These are phyloP conservation scores for Naumovozyma baii DNA, from an alignment of 805 yeast genomes.

Conservation along the genomic window DNA sequence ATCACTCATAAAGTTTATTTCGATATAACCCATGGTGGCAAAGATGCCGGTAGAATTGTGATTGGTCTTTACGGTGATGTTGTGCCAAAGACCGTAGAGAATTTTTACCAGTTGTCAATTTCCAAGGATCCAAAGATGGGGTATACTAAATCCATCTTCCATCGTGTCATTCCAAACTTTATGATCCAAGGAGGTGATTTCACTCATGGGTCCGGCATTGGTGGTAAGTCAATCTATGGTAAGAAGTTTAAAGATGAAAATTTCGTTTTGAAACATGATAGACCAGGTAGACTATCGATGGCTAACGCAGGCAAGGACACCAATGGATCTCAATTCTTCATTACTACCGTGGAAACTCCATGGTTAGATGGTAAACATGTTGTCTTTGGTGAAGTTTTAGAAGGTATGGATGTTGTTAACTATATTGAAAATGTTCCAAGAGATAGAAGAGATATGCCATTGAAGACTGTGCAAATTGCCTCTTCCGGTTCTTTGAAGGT, in stretches of 20 bases:
- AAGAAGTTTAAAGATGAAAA: slow-evolving; percentile 59
- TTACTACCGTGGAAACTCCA: slow-evolving; percentile 69
- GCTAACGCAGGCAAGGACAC: slow-evolving; percentile 73
- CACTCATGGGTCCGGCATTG: slow-evolving; percentile 58
- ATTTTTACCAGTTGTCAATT: slow-evolving; percentile 69
- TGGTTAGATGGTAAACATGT: slow-evolving; percentile 96
- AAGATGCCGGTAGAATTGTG: slow-evolving; percentile 68
- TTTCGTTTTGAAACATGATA: slow-evolving; percentile 56
- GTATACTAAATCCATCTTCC: slow-evolving; percentile 56
- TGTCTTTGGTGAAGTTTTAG: slow-evolving; percentile 89
- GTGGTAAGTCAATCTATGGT: slow-evolving; percentile 70
- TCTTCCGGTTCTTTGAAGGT: slow-evolving; percentile 52
- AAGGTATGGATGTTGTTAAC: slow-evolving; percentile 74
- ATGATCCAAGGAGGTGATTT: slow-evolving; percentile 82
- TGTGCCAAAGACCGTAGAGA: slow-evolving; percentile 82
- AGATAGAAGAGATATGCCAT: slow-evolving; percentile 61
- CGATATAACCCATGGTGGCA: slow-evolving; percentile 74
- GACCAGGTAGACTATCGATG: slow-evolving; percentile 64
- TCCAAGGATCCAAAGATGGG: slow-evolving; percentile 65
- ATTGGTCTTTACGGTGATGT: slow-evolving; percentile 81
- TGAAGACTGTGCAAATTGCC: slow-evolving; percentile 50
- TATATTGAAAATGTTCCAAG: slow-evolving; percentile 70
- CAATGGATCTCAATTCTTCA: slow-evolving; percentile 91
- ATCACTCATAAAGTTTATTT: slow-evolving; percentile 77
- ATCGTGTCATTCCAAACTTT: slow-evolving; percentile 60